Evolutionary conservation across 495 filamentous ascomycete species (phyloP).

Genomic region (Hypoxylon perforatum): DNA sequence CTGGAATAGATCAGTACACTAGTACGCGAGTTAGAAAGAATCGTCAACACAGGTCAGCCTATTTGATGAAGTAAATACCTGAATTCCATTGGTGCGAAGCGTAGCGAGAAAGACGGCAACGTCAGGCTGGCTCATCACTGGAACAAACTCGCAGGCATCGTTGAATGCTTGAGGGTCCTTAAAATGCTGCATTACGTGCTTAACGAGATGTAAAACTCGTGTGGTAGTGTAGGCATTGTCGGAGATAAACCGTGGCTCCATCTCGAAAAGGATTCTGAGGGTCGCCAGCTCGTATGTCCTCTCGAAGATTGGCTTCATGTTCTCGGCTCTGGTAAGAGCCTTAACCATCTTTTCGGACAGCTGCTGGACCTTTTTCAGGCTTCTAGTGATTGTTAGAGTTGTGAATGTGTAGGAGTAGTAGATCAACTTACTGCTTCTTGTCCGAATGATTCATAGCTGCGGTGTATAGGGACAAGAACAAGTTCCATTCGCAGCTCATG

Average conservation of each 20-base stretch:
- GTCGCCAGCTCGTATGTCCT: constrained; percentile 5
- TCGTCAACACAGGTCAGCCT: background rate
- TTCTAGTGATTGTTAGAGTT: constrained; percentile 38
- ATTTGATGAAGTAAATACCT: constrained; percentile 15
- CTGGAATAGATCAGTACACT: constrained; percentile 13
- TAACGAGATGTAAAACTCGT: constrained; percentile 44
- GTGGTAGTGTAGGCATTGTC: constrained; percentile 5
- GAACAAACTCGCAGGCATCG: constrained; percentile 40
- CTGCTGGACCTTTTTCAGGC: constrained; percentile 42
- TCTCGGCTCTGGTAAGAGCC: constrained; percentile 13
- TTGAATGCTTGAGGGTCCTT: constrained; percentile 47
- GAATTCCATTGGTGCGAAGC: background rate
- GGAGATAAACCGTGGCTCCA: background rate
- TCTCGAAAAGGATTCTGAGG: constrained; percentile 7
- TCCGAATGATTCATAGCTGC: constrained; percentile 47
- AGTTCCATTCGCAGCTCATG: constrained; percentile 44
- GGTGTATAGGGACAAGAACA: constrained; percentile 44
- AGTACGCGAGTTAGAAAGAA: constrained; percentile 4
- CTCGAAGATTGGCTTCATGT: constrained; percentile 19
- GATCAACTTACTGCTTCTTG: constrained; percentile 44
- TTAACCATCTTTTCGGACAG: constrained; percentile 13
- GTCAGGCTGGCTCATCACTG: constrained; percentile 19
- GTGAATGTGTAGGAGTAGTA: background rate
- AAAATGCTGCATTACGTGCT: constrained; percentile 49
- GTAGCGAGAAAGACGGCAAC: constrained; percentile 1